Percentiles rank a stretch among this genome's conserved stretches.
Evolutionary conservation across 139 green algal genomes (phyloP).

Genomic region (Coccomyxa sp.): DNA sequence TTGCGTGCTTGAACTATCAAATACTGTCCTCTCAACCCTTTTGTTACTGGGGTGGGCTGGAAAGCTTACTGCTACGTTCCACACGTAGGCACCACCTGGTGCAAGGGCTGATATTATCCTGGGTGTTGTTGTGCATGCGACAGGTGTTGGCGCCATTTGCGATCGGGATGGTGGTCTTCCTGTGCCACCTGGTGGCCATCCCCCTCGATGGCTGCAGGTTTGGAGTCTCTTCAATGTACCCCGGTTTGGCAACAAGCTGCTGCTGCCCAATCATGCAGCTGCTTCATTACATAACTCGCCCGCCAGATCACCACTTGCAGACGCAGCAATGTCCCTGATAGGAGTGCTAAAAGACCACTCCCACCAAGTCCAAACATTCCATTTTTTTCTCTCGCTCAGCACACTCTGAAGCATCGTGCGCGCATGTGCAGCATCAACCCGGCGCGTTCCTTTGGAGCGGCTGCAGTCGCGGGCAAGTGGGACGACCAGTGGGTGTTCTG

Average conservation of each 20-base stretch:
- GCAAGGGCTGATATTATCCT: too few relatives aligned
- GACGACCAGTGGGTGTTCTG: conserved; percentile 30
- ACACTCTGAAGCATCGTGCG: too few relatives aligned
- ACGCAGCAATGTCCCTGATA: too few relatives aligned
- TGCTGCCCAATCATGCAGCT: too few relatives aligned
- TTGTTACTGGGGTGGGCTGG: background rate
- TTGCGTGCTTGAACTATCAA: background rate
- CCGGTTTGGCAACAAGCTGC: too few relatives aligned
- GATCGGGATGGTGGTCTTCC: conserved; percentile 24
- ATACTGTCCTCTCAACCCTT: background rate
- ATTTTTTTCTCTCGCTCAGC: too few relatives aligned
- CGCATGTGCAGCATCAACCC: conserved; percentile 17
- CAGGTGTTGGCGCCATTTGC: conserved; percentile 25
- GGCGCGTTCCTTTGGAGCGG: conserved; percentile 18
- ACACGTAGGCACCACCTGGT: background rate
- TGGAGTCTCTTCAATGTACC: background rate
- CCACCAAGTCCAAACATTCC: too few relatives aligned
- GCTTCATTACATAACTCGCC: too few relatives aligned
- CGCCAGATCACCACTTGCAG: too few relatives aligned
- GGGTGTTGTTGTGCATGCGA: background rate
- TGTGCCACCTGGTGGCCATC: conserved; percentile 20
- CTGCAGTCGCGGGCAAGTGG: conserved; percentile 4
- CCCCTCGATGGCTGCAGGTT: conserved; percentile 18
- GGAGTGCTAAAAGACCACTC: too few relatives aligned
- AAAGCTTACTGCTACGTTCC: background rate